These are phyloP conservation scores for Zygosaccharomyces pseudobailii DNA, from an alignment of 1,139 yeast species.

Conservation along the genomic window DNA sequence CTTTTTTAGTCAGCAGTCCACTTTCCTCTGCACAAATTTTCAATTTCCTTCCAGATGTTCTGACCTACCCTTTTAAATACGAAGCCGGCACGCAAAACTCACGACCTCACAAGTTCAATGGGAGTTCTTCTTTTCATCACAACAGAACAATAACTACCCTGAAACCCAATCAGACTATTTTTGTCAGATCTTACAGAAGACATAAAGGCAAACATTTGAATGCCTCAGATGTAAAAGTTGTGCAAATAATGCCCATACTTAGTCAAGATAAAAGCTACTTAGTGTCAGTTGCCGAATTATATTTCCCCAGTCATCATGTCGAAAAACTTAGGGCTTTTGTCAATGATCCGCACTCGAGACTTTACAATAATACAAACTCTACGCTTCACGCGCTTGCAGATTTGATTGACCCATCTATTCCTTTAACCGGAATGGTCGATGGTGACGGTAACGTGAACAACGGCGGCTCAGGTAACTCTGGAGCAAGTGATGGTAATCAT, in stretches of 20 bases:
- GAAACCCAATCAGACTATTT: not conserved
- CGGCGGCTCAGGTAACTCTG: not conserved
- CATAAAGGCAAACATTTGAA: not conserved
- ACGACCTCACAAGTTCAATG: not conserved
- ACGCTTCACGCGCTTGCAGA: constrained; percentile 46
- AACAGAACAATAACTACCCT: constrained; percentile 5
- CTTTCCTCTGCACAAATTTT: constrained; percentile 69
- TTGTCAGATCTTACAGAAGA: not conserved
- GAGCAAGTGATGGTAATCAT: not conserved
- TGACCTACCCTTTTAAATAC: constrained; percentile 47
- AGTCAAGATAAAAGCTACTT: constrained; percentile 47
- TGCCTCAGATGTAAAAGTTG: constrained; percentile 34
- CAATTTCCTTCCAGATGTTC: constrained; percentile 55
- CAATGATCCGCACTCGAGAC: constrained; percentile 39
- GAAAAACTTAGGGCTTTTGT: constrained; percentile 43
- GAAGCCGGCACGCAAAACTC: not conserved
- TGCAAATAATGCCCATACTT: constrained; percentile 59
- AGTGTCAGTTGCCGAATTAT: constrained; percentile 69
- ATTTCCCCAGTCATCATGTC: constrained; percentile 51
- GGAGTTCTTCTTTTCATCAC: not conserved
- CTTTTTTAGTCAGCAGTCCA: constrained; percentile 59
- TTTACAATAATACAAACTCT: constrained; percentile 48
- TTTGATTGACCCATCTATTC: constrained; percentile 58
- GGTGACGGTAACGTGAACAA: constrained; percentile 1
- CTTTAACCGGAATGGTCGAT: constrained; percentile 46